Conservation (phyloP, 2,329 filamentous ascomycete species). For the Canariomyces notabilis region DNA sequence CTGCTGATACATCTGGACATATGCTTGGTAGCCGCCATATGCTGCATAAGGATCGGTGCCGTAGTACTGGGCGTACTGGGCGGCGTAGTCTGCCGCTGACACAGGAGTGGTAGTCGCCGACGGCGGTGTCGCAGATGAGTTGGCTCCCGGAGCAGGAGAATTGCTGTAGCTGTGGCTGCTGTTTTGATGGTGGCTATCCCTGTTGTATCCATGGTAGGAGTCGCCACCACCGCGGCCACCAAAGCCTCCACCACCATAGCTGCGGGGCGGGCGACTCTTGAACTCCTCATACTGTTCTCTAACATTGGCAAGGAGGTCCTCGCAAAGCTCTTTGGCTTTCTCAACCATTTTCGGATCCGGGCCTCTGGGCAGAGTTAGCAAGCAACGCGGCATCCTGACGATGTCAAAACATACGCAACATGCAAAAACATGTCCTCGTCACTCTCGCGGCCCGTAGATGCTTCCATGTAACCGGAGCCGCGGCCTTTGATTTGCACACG, state of each 20-base stretch:
- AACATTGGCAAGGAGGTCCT: slow-evolving; percentile 82
- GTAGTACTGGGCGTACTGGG: slow-evolving; percentile 82
- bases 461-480: slow-evolving; percentile 90
- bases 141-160: slow-evolving; percentile 35
- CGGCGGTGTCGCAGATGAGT: slow-evolving; percentile 36
- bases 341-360: slow-evolving; percentile 84
- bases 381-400: not conserved
- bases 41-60: slow-evolving; percentile 73
- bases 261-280: slow-evolving; percentile 73
- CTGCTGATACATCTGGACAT: slow-evolving; percentile 69
- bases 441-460: slow-evolving; percentile 80
- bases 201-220: slow-evolving; percentile 24
- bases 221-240: slow-evolving; percentile 38
- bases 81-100: slow-evolving; percentile 60
- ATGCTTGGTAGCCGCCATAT: slow-evolving; percentile 82
- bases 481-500: slow-evolving; percentile 97
- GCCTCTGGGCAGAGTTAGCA: slow-evolving; percentile 54
- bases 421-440: slow-evolving; percentile 97
- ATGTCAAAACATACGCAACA: slow-evolving; percentile 64
- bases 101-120: slow-evolving; percentile 41
- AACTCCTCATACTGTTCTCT: slow-evolving; percentile 85
- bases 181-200: slow-evolving; percentile 34
- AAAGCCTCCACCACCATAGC: slow-evolving; percentile 33
- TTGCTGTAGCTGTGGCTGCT: slow-evolving; percentile 35
- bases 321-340: slow-evolving; percentile 80